phyloP scores from a whole-genome alignment of 257 asterid species.

The Nicotiana obtusifolia region DNA sequence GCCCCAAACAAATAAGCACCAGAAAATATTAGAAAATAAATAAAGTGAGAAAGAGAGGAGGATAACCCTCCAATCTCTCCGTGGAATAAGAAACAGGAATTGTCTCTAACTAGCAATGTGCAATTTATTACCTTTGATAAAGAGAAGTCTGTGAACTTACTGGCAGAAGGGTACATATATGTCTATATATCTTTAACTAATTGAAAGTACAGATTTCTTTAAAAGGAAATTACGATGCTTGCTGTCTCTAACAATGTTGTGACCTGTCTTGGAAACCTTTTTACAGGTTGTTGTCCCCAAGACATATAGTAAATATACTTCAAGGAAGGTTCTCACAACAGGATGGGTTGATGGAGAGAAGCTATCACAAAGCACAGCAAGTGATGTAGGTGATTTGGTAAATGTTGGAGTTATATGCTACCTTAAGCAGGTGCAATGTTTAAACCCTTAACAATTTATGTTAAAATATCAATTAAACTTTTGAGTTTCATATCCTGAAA shows the following conservation, averaged over 20 bases:
- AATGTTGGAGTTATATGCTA: constrained; percentile 99
- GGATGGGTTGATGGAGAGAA: constrained; percentile 96
- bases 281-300: constrained; percentile 92
- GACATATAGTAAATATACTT: constrained; percentile 76
- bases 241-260: not conserved
- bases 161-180: not conserved
- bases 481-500: not conserved
- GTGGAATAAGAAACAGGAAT: not conserved
- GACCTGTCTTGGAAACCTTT: not conserved
- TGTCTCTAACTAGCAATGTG: not conserved
- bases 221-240: not conserved
- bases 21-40: not conserved
- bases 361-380: constrained; percentile 96
- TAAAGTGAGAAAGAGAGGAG: not conserved
- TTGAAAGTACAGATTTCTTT: not conserved
- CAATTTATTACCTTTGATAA: not conserved
- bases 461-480: not conserved
- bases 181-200: not conserved
- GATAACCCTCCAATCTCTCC: not conserved
- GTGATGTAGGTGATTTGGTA: constrained; percentile 95
- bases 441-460: not conserved
- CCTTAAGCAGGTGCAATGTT: constrained; percentile 80
- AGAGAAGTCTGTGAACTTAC: not conserved
- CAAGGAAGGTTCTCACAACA: constrained; percentile 95
- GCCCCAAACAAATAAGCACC: not conserved